phyloP scores from a whole-genome alignment of 2,329 filamentous ascomycete genomes.

The Fusarium anthophilum region DNA sequence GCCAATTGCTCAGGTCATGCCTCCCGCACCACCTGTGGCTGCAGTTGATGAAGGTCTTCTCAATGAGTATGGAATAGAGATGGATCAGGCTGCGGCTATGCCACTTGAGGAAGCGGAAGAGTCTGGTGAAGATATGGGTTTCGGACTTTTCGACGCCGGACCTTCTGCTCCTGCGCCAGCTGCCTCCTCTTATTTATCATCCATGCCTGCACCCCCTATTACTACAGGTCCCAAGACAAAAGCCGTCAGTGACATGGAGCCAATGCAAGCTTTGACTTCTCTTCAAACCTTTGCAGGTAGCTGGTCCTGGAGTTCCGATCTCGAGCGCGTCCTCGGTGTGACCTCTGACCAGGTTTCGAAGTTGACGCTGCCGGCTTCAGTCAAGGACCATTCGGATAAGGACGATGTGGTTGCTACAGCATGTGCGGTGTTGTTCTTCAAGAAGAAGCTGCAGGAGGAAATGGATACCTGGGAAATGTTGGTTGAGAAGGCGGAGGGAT shows the following conservation, averaged over 20 bases:
- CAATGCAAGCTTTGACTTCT: constrained; percentile 54
- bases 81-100: not conserved
- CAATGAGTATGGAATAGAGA: not conserved
- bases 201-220: not conserved
- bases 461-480: constrained; percentile 72
- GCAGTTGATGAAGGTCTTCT: not conserved
- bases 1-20: not conserved
- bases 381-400: not conserved
- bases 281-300: constrained; percentile 57
- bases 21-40: not conserved
- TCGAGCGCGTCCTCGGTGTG: constrained; percentile 44
- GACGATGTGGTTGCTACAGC: constrained; percentile 42
- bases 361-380: constrained; percentile 3
- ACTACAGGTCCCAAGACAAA: not conserved
- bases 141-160: not conserved
- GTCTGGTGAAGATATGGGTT: not conserved
- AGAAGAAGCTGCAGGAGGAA: constrained; percentile 53
- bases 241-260: not conserved
- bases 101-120: not conserved
- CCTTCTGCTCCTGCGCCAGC: not conserved
- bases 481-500: constrained; percentile 66
- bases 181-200: not conserved
- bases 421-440: constrained; percentile 51
- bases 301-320: constrained; percentile 43
- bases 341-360: not conserved